Base-by-base conservation (phyloP, 2,329 filamentous ascomycete species). In the Stagonosporopsis chrysanthemi region DNA sequence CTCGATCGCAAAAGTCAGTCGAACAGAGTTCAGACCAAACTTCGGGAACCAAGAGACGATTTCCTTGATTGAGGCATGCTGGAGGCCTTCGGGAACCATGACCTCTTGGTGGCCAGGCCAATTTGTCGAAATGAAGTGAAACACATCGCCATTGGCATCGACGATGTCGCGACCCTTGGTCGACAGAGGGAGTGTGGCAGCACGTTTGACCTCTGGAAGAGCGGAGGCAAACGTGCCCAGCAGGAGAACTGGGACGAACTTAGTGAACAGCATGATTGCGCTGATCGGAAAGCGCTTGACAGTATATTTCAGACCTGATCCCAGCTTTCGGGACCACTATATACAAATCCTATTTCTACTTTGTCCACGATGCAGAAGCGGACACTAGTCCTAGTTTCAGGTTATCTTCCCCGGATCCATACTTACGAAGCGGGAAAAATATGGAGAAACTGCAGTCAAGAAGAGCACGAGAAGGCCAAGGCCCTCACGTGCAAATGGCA, bases 51-150 rank as follows among this genome's bases (percentile, higher is more conserved):
- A 82, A 3, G 80, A 72, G 0, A 87, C 81, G 33, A 88, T 83
- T 7, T 72, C 75, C 35, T 78, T 75, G 44, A 88, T 79, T 0
- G 85, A 87, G 33, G 82, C 81, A 71, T 87, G 87, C 67, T 87
- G 85, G 2, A 88, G 78, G 3, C 86, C 86, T 61, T 89, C 86
- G 0, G 86, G 86, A 0, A 88, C 79, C 86, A 88, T 88, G n/a
- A 83, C 80, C 41, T 87, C 85, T 41, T 80, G 81, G 15, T 84
- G 81, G 0, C 85, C 86, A 0, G 86, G 84, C 86, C 86, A 88
- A 63, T 88, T 88, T 12, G 81, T 80, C 0, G 86, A 85, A 4
- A 82, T 84, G 52, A 83, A 78, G 23, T 73, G 63, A 59, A 79
- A 74, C 2, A 72, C 62, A 31, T 74, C 57, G 33, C 73, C 72